Conservation (phyloP, 208 protist species). For the Zelonia costaricensis region DNA sequence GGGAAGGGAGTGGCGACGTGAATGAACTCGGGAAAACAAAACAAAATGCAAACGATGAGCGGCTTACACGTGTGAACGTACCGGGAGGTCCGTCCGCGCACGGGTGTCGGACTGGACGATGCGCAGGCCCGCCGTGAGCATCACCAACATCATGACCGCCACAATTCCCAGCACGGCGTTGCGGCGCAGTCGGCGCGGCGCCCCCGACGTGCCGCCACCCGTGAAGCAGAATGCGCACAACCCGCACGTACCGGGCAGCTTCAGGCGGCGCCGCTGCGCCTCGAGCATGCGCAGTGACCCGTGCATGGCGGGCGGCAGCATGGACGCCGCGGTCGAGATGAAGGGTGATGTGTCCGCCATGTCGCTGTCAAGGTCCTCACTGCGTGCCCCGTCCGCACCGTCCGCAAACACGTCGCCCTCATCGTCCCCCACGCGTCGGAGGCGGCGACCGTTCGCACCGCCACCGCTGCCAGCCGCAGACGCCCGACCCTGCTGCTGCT, state of each 20-base stretch:
- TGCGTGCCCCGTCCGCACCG: neutral
- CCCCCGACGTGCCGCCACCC: constrained; percentile 6
- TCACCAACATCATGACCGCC: constrained; percentile 11
- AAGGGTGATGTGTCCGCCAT: constrained; percentile 17
- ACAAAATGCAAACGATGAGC: no score
- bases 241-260: constrained; percentile 19
- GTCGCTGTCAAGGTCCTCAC: constrained; percentile 6
- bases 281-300: constrained; percentile 18
- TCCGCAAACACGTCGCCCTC: constrained; percentile 1
- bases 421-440: neutral
- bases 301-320: constrained; percentile 21
- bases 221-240: constrained; percentile 23
- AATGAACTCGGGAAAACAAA: no score
- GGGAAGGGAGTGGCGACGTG: no score
- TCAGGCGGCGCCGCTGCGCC: constrained; percentile 12
- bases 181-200: constrained; percentile 12
- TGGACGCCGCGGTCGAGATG: constrained; percentile 23
- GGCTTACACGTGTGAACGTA: no score
- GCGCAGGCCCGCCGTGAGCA: constrained; percentile 4
- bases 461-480: neutral
- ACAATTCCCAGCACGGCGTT: constrained; percentile 7
- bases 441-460: neutral
- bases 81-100: no score
- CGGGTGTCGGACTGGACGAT: neutral
- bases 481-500: constrained; percentile 12